Conservation (phyloP, 495 filamentous ascomycete genomes). For the Neurospora intermedia region DNA sequence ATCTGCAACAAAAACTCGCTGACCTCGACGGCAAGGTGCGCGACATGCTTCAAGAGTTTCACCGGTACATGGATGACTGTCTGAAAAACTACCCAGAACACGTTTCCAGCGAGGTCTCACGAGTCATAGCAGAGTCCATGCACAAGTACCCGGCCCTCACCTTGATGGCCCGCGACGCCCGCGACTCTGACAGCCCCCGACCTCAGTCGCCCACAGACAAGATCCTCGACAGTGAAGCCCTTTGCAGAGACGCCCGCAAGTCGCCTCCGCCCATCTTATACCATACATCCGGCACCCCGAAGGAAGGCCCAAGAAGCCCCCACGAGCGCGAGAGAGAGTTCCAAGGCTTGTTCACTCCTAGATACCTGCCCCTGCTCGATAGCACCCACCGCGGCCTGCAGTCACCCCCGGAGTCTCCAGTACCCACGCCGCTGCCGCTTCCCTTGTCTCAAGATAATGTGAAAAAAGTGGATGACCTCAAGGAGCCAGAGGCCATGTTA, state of each 20-base stretch:
- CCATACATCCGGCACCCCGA: conserved; percentile 25
- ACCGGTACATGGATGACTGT: conserved; percentile 33
- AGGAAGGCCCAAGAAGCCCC: conserved; percentile 27
- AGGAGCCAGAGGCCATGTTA: conserved; percentile 6
- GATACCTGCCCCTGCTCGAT: conserved; percentile 48
- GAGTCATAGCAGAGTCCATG: conserved; percentile 33
- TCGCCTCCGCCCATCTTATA: conserved; percentile 34
- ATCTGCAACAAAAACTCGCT: conserved; percentile 39
- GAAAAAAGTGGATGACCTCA: conserved; percentile 19
- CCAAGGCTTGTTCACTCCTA: conserved; percentile 49
- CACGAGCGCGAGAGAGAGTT: conserved; percentile 47
- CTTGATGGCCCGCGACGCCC: conserved; percentile 8
- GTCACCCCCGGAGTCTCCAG: conserved; percentile 15
- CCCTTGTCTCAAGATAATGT: conserved; percentile 11
- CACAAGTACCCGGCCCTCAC: conserved; percentile 28
- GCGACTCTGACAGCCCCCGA: conserved; percentile 5
- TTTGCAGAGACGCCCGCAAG: conserved; percentile 19
- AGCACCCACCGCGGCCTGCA: conserved; percentile 22
- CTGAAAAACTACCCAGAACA: conserved; percentile 34
- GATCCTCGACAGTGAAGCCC: conserved; percentile 12
- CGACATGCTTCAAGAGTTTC: conserved; percentile 39
- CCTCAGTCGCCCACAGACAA: conserved; percentile 8
- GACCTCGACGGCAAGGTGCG: conserved; percentile 41
- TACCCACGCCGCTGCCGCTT: conserved; percentile 7
- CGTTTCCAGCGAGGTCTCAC: conserved; percentile 33